A percentile compares a stretch with the other conserved stretches of the same genome.
These are phyloP conservation scores for Rhynchospora tenuis DNA, from an alignment of 176 grass and related monocot species.

Conservation along the genomic window DNA sequence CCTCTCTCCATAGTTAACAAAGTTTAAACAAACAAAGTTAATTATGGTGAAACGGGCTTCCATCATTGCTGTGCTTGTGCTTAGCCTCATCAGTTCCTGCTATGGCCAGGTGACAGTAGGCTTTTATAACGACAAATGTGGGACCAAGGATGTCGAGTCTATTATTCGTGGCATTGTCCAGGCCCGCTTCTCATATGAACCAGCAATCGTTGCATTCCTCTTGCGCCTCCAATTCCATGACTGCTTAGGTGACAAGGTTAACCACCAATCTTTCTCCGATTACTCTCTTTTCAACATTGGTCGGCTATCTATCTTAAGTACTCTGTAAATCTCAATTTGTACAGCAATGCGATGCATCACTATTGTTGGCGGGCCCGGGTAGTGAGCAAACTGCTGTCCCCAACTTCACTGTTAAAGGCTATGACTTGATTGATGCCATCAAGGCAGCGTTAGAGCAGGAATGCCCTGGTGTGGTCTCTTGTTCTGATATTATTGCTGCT, in stretches of 20 bases:
- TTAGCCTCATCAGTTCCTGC: not conserved
- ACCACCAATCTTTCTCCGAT: not conserved
- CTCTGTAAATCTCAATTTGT: not conserved
- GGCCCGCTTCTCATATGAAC: conserved; percentile 16
- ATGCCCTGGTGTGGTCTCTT: conserved; percentile 31
- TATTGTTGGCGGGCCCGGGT: not conserved
- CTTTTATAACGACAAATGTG: conserved; percentile 32
- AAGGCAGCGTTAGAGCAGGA: conserved; percentile 31
- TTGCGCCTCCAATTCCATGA: conserved; percentile 38
- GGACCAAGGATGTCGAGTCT: conserved; percentile 26
- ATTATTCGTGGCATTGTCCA: conserved; percentile 24
- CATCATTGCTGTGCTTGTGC: not conserved
- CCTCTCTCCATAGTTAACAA: not conserved
- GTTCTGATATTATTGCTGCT: not conserved
- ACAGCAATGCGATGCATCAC: conserved; percentile 37
- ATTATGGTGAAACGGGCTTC: not conserved
- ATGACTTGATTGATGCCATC: conserved; percentile 29
- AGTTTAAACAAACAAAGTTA: not conserved
- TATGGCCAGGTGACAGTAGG: not conserved
- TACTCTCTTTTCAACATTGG: too few species aligned
- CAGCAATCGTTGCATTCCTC: conserved; percentile 10
- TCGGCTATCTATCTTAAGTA: not conserved
- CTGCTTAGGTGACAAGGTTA: conserved; percentile 25
- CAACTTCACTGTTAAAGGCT: conserved; percentile 25
- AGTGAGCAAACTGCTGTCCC: conserved; percentile 31